A percentile compares a stretch with the other conserved stretches of the same genome.
These are phyloP conservation scores for Turritis glabra DNA, from an alignment of 345 rosid genomes.

Conservation along the genomic window DNA sequence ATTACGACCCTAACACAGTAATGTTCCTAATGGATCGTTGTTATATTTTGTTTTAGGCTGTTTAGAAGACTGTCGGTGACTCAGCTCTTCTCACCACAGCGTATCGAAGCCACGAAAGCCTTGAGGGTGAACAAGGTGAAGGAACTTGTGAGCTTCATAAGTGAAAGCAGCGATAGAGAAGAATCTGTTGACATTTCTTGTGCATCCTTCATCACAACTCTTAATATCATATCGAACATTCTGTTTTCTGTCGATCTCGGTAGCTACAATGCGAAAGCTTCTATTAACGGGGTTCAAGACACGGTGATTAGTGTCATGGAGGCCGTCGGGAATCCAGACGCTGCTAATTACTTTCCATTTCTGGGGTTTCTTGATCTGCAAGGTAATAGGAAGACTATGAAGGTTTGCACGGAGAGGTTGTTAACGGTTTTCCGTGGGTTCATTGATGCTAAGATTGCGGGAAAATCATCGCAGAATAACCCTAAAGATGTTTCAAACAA, in stretches of 20 bases:
- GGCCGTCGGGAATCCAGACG: conserved; percentile 44
- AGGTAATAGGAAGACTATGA: conserved; percentile 29
- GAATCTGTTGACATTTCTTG: conserved; percentile 34
- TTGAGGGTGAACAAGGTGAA: conserved; percentile 6
- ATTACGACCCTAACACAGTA: neutral
- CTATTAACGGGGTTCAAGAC: conserved; percentile 35
- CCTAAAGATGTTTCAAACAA: conserved; percentile 1
- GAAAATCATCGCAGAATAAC: neutral
- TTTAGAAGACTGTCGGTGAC: conserved; percentile 8
- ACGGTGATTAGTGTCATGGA: conserved; percentile 37
- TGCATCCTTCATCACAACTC: conserved; percentile 41
- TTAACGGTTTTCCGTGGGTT: conserved; percentile 34
- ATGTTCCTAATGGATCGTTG: neutral
- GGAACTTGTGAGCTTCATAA: conserved; percentile 17
- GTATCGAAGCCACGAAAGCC: conserved; percentile 20
- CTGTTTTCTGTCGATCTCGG: conserved; percentile 50
- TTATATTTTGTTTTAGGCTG: neutral
- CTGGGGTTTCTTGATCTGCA: conserved; percentile 49
- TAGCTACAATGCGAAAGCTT: conserved; percentile 21
- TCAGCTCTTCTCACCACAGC: conserved; percentile 19
- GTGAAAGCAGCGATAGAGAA: neutral
- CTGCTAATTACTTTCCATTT: conserved; percentile 49
- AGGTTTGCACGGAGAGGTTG: conserved; percentile 5
- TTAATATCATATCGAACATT: conserved; percentile 46
- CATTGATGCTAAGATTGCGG: conserved; percentile 21